Evolutionary conservation across 2,329 filamentous ascomycete genomes (phyloP).

Genomic region (Tolypocladium tundrense): DNA sequence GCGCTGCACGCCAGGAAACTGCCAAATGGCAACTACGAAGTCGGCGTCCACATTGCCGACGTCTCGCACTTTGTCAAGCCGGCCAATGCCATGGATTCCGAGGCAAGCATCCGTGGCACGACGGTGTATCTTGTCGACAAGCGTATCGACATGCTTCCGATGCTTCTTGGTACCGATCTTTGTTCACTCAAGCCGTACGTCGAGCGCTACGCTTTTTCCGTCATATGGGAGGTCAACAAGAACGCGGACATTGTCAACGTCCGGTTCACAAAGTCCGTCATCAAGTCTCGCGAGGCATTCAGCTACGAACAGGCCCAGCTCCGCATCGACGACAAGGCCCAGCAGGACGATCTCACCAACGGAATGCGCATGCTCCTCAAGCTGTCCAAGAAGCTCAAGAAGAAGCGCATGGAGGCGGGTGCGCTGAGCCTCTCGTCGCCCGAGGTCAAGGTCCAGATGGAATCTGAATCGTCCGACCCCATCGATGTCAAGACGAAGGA

Average conservation of each 20-base stretch:
- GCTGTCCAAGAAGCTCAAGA: constrained; percentile 85
- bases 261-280: constrained; percentile 96
- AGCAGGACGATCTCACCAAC: constrained; percentile 79
- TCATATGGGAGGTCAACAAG: constrained; percentile 78
- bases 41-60: constrained; percentile 96
- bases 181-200: constrained; percentile 97
- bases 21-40: constrained; percentile 88
- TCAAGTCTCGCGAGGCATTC: constrained; percentile 91
- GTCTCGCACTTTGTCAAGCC: constrained; percentile 99
- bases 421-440: constrained; percentile 94
- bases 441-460: constrained; percentile 90
- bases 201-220: constrained; percentile 83
- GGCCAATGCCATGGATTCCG: constrained; percentile 91
- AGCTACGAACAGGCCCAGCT: constrained; percentile 95
- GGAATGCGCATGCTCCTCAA: constrained; percentile 80
- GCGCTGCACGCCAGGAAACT: constrained; percentile 78
- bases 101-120: constrained; percentile 87
- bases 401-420: constrained; percentile 93
- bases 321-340: constrained; percentile 79
- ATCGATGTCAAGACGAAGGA: constrained; percentile 95
- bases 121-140: constrained; percentile 98
- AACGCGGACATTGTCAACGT: constrained; percentile 76
- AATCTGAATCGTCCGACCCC: constrained; percentile 91
- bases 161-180: constrained; percentile 88
- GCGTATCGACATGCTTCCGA: constrained; percentile 98